Evolutionary conservation across 345 rosid genomes (phyloP).

Genomic region (Eucalyptus cloeziana): DNA sequence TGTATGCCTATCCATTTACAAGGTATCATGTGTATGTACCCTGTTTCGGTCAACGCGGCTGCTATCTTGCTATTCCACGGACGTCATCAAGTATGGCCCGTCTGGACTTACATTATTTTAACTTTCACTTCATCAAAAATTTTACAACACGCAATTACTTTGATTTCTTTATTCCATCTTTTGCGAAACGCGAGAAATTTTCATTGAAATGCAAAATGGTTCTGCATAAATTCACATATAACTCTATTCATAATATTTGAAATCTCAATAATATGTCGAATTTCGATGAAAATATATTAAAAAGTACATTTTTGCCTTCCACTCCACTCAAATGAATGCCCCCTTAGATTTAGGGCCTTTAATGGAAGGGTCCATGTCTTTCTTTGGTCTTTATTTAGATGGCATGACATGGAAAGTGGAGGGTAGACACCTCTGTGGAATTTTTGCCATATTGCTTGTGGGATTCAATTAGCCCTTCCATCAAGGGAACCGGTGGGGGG

Average conservation of each 20-base stretch:
- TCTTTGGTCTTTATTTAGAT: background rate
- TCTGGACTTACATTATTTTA: background rate
- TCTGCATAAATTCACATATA: too few species aligned
- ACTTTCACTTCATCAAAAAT: background rate
- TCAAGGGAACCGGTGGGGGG: constrained; percentile 5
- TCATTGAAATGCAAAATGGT: background rate
- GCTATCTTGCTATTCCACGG: background rate
- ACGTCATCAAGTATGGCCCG: background rate
- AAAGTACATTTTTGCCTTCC: background rate
- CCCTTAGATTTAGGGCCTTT: background rate
- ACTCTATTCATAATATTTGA: background rate
- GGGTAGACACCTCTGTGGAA: background rate
- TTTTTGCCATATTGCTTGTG: background rate
- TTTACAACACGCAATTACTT: background rate
- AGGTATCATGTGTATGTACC: background rate
- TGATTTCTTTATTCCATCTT: background rate
- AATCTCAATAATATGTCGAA: background rate
- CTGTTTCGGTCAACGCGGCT: background rate
- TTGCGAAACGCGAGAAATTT: background rate
- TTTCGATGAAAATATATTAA: background rate
- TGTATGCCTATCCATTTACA: background rate
- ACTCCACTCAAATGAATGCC: background rate
- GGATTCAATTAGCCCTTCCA: background rate
- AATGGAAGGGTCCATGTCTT: background rate
- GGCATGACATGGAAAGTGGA: background rate